Evolutionary conservation across 2,329 filamentous ascomycete genomes (phyloP), one percentile per base, ranked within the genome.

Genomic region (Trichoderma simmonsii): DNA sequence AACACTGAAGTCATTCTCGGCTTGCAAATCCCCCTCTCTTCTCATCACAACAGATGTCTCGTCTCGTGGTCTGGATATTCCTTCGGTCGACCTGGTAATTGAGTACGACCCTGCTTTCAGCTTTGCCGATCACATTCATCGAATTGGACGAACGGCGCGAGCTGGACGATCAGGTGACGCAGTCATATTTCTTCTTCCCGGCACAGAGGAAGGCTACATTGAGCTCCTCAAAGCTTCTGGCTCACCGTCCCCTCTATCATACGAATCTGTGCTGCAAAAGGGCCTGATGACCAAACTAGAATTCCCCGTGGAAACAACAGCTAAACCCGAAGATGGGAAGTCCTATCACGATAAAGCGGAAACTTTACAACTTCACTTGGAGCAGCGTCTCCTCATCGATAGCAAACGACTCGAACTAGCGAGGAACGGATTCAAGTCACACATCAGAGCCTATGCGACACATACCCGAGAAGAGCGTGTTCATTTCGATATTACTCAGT

Each of bases 61-160:
- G 14, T 96, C 96, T 24, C 93, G 96, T 79, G 96, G 96, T 84
- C 90, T 99, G 56, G 96, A 99, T 85, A 89, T 99, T 18, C 95
- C 95, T 1, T 95, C 96, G 65, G 93, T 99, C 66, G 96, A 99
- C 80, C 87, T 98, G 24, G 94, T 99, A 64, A 89, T 99, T 71
- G 96, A 99, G 81, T 98, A 97, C 79, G 96, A 99, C 79, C 95
- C 96, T 0, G 93, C 96, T 3, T 98, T 98, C 82, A 94, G 92
- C 79, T 91, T 94, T 28, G 93, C 95, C 73, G 96, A 99, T 80
- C 96, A 99, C 80, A 88, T 98, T 8, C 96, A 99, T 83, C 92
- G 96, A 71, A 93, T 98, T 70, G 96, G 96, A 70, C 92, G 96
- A 80, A 99, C 96, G 12, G 96, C 96, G 4, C 93, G 96, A 85